Evolutionary conservation across 371 early-diverging fungal species (phyloP).

Genomic region (Mucor plumbeus): DNA sequence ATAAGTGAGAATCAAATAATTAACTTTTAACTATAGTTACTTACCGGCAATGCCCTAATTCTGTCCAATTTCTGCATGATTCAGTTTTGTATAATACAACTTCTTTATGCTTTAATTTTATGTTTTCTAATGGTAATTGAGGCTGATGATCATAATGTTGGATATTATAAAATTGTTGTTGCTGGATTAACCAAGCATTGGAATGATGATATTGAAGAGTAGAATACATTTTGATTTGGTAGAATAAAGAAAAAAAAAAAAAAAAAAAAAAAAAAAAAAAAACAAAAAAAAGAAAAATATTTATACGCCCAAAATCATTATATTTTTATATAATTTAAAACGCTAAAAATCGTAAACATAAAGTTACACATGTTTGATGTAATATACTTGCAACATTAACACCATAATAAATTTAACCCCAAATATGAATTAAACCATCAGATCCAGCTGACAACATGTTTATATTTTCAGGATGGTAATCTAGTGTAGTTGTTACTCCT

Average conservation of each 20-base stretch:
- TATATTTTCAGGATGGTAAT: conserved; percentile 50
- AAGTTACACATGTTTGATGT: conserved; percentile 14
- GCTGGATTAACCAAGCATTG: conserved; percentile 9
- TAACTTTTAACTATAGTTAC: not conserved
- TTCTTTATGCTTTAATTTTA: conserved; percentile 16
- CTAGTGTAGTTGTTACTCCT: conserved; percentile 45
- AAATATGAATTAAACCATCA: conserved; percentile 61
- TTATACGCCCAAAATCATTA: conserved; percentile 16
- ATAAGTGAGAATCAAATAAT: not conserved
- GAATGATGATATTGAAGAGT: conserved; percentile 5
- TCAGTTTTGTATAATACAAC: conserved; percentile 94
- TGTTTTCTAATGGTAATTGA: not conserved
- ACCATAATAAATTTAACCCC: conserved; percentile 31
- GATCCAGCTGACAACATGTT: conserved; percentile 61
- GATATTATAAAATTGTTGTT: conserved; percentile 1
- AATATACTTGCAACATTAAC: conserved; percentile 13
- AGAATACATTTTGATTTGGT: not conserved
- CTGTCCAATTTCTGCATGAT: conserved; percentile 89
- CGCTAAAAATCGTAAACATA: conserved; percentile 15
- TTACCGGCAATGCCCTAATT: conserved; percentile 85
- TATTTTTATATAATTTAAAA: conserved; percentile 9
- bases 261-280: conserved; percentile 14
- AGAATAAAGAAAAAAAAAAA: not conserved
- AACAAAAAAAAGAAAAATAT: not conserved
- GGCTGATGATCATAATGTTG: not conserved